Percentiles rank a stretch among this genome's conserved stretches.
phyloP scores from a whole-genome alignment of 768 basidiomycete genomes.

The Macrocybe gigantea region DNA sequence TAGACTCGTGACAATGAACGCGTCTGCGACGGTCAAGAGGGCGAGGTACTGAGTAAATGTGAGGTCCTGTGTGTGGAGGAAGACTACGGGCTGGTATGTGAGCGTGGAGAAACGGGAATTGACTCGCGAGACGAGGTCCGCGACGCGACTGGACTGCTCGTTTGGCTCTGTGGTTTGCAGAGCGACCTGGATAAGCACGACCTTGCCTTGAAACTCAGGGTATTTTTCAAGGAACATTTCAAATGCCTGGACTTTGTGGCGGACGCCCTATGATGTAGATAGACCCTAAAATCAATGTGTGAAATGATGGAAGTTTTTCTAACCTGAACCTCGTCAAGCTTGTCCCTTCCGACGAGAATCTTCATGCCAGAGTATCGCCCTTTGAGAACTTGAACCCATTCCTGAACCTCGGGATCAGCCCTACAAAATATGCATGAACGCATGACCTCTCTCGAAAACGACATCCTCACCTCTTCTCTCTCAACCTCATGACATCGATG shows the following conservation, averaged over 20 bases:
- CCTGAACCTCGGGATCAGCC: constrained; percentile 68
- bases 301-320: background rate
- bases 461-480: constrained; percentile 53
- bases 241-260: constrained; percentile 80
- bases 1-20: constrained; percentile 78
- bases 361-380: constrained; percentile 85
- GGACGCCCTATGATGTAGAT: constrained; percentile 49
- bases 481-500: constrained; percentile 69
- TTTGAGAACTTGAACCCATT: constrained; percentile 76
- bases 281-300: background rate
- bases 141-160: constrained; percentile 56
- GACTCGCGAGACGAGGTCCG: constrained; percentile 73
- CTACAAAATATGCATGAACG: constrained; percentile 23
- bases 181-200: constrained; percentile 83
- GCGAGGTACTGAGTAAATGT: constrained; percentile 86
- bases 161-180: constrained; percentile 76
- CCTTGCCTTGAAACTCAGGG: constrained; percentile 77
- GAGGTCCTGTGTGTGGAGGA: constrained; percentile 78
- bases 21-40: constrained; percentile 75
- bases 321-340: constrained; percentile 80
- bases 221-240: constrained; percentile 74
- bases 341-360: constrained; percentile 83
- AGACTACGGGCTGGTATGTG: constrained; percentile 84
- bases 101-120: constrained; percentile 80
- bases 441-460: background rate